Evolutionary conservation across 2,329 filamentous ascomycete species (phyloP), one percentile per base, ranked within the genome.

Genomic region (Trichoderma hamatum): DNA sequence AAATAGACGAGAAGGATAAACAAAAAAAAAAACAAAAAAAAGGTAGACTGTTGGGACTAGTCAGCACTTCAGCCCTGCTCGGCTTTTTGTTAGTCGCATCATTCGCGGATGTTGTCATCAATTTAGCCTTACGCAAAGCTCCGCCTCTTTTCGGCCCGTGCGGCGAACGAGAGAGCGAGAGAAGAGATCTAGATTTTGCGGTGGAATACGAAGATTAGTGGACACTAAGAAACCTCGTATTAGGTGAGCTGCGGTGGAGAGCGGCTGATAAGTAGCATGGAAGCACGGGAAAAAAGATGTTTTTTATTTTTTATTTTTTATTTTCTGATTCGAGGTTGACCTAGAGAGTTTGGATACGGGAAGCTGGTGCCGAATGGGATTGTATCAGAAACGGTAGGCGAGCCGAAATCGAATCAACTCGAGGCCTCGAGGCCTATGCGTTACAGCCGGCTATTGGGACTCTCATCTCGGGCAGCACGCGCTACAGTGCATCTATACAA

Each of bases 361-460:
- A 49, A 49, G 46, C 6, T 24, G 9, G 46, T 21, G 21, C n/a
- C 46, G 46, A 49, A 5, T 10, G 9, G 9, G 46, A 11, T 5
- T 39, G 19, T 49, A 54, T 54, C 32, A 6, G 19, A 9, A 6
- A 24, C 16, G 61, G 54, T 28, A 30, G 46, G 49, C 61, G 61
- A 64, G 30, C 61, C 32, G 61, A 26, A 26, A 54, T 39, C 32
- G 24, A 39, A 28, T 54, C 49, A 39, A 54, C 28, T 39, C 24
- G 10, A 52, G 7, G 43, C 16, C 21, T 28, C 14, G n/a, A 51
- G 14, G 51, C 26, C 32, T 26, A 7, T 65, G 43, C 62, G 62
- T 65, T 65, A 65, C 62, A 65, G 51, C 51, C 51, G 51, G 30
- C 21, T n/a, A 55, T 56, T 14, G 62, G 56, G 28, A 26, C 62